Evolutionary conservation across 768 basidiomycete genomes (phyloP).

Genomic region (Suillus weaverae): DNA sequence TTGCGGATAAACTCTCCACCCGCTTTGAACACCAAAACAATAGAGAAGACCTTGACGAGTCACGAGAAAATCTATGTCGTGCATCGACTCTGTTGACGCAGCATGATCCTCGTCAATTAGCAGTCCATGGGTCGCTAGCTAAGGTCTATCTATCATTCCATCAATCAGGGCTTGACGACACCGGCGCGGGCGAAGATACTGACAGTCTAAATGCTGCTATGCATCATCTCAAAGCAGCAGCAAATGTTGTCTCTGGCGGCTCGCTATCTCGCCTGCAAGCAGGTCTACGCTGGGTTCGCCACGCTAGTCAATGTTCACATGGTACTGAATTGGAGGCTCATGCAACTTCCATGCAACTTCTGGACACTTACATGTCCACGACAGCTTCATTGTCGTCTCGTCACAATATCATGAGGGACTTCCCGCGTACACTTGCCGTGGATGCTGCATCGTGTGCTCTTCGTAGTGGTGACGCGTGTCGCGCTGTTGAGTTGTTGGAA

Average conservation of each 20-base stretch:
- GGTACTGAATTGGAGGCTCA: conserved; percentile 3
- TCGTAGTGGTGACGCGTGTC: no score
- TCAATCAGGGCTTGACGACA: no score
- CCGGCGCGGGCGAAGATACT: no score
- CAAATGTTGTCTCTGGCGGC: not conserved
- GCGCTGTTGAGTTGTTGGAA: no score
- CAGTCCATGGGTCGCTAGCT: no score
- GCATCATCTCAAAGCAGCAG: not conserved
- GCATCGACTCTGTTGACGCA: no score
- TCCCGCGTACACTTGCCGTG: not conserved
- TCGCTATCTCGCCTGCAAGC: not conserved
- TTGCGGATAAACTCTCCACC: no score
- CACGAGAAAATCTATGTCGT: no score
- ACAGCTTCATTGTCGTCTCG: conserved; percentile 2
- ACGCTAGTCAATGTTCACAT: conserved; percentile 4
- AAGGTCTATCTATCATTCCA: no score
- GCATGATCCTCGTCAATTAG: no score
- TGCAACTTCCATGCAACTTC: not conserved
- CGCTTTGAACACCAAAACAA: no score
- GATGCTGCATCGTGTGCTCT: conserved; percentile 5
- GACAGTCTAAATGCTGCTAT: not conserved
- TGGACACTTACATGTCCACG: conserved; percentile 4
- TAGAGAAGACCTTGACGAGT: no score
- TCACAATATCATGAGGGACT: not conserved
- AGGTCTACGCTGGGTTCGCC: not conserved